Evolutionary conservation across 2,329 filamentous ascomycete species (phyloP), one percentile per base, ranked within the genome.

Genomic region (Aspergillus japonicus): DNA sequence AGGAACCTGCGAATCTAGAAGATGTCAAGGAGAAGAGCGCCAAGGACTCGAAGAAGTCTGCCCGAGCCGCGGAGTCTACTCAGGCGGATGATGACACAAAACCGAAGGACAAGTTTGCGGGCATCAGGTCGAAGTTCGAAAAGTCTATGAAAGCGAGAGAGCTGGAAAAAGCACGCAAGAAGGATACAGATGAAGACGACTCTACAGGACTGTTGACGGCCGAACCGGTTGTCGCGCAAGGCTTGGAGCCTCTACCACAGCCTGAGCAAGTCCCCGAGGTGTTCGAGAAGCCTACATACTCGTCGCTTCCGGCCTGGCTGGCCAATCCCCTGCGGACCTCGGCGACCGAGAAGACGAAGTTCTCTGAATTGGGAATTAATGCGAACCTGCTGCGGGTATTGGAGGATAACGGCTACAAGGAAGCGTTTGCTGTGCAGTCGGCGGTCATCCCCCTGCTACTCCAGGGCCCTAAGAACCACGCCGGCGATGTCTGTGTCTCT

Each of bases 401-500:
- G 5, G 80, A 85, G 33, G 80, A 83, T n/a, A 88, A 89, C 62
- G 87, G 87, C 1, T 91, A 91, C 72, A 81, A 81, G 5, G 80
- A 88, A 52, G 90, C 92, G 0, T 88, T 95, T 70, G 89, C 91
- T 0, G 87, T 96, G 1, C 92, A 96, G 75, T 87, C 90, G 5
- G 87, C 88, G 1, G 83, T 95, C 0, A 82, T 99, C 26, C 93
- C 94, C 0, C 81, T 96, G 47, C 82, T 99, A 5, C 80, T 96
- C 4, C 87, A 86, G 23, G 85, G 83, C 0, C 82, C 84, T 47
- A 80, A 83, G 58, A 79, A 84, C 39, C 83, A 87, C 39, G 78
- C 84, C 1, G 90, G 91, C 5, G 95, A 99, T 73, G 77, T 99
- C 4, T 89, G 96, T 49, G 88, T 99, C 2, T 95, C 92, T 7